Evolutionary conservation across 768 basidiomycete genomes (phyloP).

Genomic region (Macrolepiota albuminosa): DNA sequence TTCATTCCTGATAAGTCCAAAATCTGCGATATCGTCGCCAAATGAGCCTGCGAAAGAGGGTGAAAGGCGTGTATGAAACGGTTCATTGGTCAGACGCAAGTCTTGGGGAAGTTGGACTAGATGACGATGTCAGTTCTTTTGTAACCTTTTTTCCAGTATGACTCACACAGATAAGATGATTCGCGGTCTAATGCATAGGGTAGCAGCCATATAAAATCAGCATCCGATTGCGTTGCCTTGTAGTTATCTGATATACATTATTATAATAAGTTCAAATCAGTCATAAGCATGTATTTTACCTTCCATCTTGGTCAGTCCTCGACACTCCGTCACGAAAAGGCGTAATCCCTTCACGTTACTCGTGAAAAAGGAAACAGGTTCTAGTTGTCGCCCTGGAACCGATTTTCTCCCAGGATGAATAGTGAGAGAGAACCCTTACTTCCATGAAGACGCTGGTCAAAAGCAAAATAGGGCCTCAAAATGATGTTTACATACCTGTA

Average conservation of each 20-base stretch:
- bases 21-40: constrained; percentile 57
- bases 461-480: neutral
- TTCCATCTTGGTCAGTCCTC: constrained; percentile 45
- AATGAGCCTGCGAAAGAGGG: constrained; percentile 55
- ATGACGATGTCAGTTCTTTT: neutral
- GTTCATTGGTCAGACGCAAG: constrained; percentile 43
- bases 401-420: constrained; percentile 40
- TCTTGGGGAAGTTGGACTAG: constrained; percentile 49
- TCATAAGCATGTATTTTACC: constrained; percentile 27
- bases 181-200: constrained; percentile 31
- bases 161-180: constrained; percentile 8
- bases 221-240: constrained; percentile 25
- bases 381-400: constrained; percentile 12
- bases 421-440: constrained; percentile 49
- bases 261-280: constrained; percentile 16
- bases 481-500: neutral
- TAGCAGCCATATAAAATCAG: constrained; percentile 41
- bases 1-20: constrained; percentile 53
- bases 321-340: constrained; percentile 48
- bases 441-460: neutral
- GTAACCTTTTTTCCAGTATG: neutral
- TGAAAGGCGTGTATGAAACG: constrained; percentile 54
- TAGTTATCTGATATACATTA: constrained; percentile 9
- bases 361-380: constrained; percentile 41
- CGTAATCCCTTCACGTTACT: constrained; percentile 44